These are phyloP conservation scores for Myochromella boudieri DNA, from an alignment of 768 basidiomycete genomes.

Conservation along the genomic window DNA sequence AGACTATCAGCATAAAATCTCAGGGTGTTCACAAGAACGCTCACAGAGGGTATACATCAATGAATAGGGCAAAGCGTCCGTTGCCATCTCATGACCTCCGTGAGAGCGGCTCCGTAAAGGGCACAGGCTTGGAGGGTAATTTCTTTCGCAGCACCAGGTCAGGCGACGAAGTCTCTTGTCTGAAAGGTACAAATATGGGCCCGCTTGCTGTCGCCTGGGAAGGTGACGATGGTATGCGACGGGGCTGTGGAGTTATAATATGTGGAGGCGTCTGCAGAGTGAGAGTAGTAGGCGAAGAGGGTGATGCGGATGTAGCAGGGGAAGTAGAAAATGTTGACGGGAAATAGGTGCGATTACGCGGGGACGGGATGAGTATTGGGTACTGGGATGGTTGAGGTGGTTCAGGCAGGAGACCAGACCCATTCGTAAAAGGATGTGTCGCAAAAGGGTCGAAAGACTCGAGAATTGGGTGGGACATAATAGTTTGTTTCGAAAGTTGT, in stretches of 20 bases:
- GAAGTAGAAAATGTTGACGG: constrained; percentile 14
- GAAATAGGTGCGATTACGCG: constrained; percentile 23
- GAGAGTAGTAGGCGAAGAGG: constrained; percentile 13
- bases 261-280: constrained; percentile 17
- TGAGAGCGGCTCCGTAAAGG: constrained; percentile 8
- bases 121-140: constrained; percentile 11
- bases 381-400: constrained; percentile 50
- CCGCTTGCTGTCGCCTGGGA: constrained; percentile 18
- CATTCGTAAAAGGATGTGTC: constrained; percentile 58
- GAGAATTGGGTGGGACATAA: constrained; percentile 34
- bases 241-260: constrained; percentile 28
- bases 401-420: constrained; percentile 35
- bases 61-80: too few species aligned
- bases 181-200: constrained; percentile 54
- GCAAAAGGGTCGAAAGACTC: constrained; percentile 59
- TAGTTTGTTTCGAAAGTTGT: neutral
- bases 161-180: constrained; percentile 52
- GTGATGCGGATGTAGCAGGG: constrained; percentile 20
- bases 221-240: constrained; percentile 12
- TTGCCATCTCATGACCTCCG: constrained; percentile 7
- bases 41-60: constrained; percentile 16
- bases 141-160: constrained; percentile 49
- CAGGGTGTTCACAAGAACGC: too few species aligned
- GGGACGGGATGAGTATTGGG: constrained; percentile 38
- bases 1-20: neutral